phyloP scores from a whole-genome alignment of 2,329 filamentous ascomycete genomes.

The Verticillium tricorpus region DNA sequence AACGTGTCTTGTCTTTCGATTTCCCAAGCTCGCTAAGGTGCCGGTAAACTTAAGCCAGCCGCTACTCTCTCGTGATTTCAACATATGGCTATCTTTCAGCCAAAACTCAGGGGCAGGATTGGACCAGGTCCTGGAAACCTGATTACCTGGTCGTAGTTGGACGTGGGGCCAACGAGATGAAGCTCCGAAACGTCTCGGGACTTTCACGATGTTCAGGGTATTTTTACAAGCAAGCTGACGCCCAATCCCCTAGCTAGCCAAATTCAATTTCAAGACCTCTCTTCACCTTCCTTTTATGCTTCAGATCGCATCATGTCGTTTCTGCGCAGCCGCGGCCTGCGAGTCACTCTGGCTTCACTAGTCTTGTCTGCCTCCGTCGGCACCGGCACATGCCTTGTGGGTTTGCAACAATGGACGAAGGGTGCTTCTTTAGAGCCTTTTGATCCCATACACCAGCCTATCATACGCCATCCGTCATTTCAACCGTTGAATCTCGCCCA shows the following conservation, averaged over 20 bases:
- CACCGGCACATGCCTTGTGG: not conserved
- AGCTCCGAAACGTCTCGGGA: not conserved
- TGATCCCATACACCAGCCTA: constrained; percentile 1
- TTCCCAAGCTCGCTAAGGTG: too few species aligned
- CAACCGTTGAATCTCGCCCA: constrained; percentile 2
- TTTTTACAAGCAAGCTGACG: not conserved
- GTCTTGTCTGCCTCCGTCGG: not conserved
- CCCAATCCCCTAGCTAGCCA: not conserved
- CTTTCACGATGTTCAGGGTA: not conserved
- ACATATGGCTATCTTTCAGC: too few species aligned
- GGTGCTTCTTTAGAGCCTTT: constrained; percentile 8
- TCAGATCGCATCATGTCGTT: not conserved
- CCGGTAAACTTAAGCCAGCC: too few species aligned
- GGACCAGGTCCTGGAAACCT: too few species aligned
- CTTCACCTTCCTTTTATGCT: not conserved
- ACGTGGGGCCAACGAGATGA: not conserved
- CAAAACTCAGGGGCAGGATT: too few species aligned
- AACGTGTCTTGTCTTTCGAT: too few species aligned
- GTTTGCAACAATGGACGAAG: constrained; percentile 12
- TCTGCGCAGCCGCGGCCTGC: not conserved
- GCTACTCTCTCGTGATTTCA: too few species aligned
- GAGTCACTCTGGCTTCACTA: not conserved
- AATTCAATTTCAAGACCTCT: not conserved
- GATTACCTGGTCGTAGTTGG: not conserved
- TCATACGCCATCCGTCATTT: constrained; percentile 4